phyloP scores from a whole-genome alignment of 1,284 basidiomycete species.

The Tetrapyrgos nigripes region DNA sequence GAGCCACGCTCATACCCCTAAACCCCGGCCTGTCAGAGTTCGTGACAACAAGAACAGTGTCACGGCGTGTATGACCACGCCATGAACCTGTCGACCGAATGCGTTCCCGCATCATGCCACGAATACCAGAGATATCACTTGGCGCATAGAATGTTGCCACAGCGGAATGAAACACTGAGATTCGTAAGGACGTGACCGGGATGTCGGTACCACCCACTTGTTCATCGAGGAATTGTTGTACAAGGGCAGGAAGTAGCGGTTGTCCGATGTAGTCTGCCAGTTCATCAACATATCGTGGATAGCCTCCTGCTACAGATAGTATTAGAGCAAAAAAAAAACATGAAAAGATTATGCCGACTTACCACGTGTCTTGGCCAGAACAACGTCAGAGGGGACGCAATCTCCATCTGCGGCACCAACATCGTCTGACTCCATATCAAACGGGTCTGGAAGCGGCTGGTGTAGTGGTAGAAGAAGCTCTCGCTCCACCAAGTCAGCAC shows the following conservation, averaged over 20 bases:
- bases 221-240: slow-evolving; percentile 20
- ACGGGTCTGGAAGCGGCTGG: neutral
- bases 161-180: slow-evolving; percentile 31
- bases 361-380: slow-evolving; percentile 7
- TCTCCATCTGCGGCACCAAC: slow-evolving; percentile 3
- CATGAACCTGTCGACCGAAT: neutral
- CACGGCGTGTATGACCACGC: neutral
- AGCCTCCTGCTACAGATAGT: neutral
- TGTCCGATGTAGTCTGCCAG: slow-evolving; percentile 13
- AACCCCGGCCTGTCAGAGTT: slow-evolving; percentile 10
- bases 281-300: neutral
- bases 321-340: neutral
- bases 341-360: neutral
- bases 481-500: neutral
- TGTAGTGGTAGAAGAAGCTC: slow-evolving; percentile 1
- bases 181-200: slow-evolving; percentile 16
- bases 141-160: slow-evolving; percentile 31
- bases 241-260: slow-evolving; percentile 3
- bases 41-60: neutral
- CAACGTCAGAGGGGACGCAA: neutral
- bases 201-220: slow-evolving; percentile 12
- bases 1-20: slow-evolving; percentile 12
- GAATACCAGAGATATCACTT: slow-evolving; percentile 1
- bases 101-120: slow-evolving; percentile 2
- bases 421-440: slow-evolving; percentile 2